A percentile compares a stretch with the other conserved stretches of the same genome.
phyloP scores from a whole-genome alignment of 2,329 filamentous ascomycete genomes.

The Bipolaris sorokiniana region DNA sequence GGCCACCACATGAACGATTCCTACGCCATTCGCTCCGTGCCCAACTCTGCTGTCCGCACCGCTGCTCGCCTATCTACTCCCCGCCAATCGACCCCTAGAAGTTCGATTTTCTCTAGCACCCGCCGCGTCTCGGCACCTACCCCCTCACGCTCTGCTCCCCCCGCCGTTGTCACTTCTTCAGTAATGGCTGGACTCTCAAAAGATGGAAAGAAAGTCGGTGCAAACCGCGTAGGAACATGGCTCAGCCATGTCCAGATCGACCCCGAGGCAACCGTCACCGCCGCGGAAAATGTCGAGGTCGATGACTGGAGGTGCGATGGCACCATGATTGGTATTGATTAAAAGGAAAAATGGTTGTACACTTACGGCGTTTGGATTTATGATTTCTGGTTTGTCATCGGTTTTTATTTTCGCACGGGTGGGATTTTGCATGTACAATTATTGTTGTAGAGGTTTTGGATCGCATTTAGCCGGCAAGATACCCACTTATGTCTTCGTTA shows the following conservation, averaged over 20 bases:
- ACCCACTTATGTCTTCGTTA: constrained; percentile 18
- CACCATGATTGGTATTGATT: constrained; percentile 46
- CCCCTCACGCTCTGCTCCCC: constrained; percentile 14
- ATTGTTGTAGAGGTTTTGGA: constrained; percentile 18
- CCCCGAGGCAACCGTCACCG: constrained; percentile 44
- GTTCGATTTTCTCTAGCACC: constrained; percentile 35
- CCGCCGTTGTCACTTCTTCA: constrained; percentile 27
- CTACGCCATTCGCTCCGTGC: constrained; percentile 43
- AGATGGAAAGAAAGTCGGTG: constrained; percentile 45
- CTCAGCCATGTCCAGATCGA: constrained; percentile 47
- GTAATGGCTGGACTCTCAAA: constrained; percentile 48
- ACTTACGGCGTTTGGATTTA: constrained; percentile 16
- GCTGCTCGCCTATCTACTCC: constrained; percentile 29
- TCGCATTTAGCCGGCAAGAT: constrained; percentile 22
- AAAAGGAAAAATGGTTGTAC: constrained; percentile 15
- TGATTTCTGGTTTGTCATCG: neutral
- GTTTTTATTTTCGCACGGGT: neutral
- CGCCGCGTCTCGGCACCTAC: constrained; percentile 30
- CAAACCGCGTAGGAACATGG: constrained; percentile 49
- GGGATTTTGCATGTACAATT: constrained; percentile 10
- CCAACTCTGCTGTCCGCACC: constrained; percentile 36
- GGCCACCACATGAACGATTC: constrained; percentile 67
- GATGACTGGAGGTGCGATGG: constrained; percentile 47
- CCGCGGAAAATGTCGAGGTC: constrained; percentile 41
- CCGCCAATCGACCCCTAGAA: constrained; percentile 28